Evolutionary conservation across 1,139 yeast species (phyloP).

Genomic region (Candida gigantensis): DNA sequence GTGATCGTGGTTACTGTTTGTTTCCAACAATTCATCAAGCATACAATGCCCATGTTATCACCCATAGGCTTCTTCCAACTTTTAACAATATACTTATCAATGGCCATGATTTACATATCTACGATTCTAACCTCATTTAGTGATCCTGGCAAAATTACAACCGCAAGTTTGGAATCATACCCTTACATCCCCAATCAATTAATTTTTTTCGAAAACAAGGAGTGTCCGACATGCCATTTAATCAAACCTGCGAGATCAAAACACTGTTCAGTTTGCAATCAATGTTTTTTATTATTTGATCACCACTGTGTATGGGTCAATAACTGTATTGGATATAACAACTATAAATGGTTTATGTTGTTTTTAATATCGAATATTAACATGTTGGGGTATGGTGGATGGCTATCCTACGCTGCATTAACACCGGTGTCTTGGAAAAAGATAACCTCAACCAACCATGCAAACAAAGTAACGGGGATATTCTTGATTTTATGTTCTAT

Average conservation of each 20-base stretch:
- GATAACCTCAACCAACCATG: slow-evolving; percentile 28
- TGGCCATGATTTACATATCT: slow-evolving; percentile 35
- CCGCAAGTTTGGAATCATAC: slow-evolving; percentile 18
- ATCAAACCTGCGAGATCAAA: slow-evolving; percentile 84
- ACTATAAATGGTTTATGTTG: slow-evolving; percentile 67
- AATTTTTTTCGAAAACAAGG: slow-evolving; percentile 50
- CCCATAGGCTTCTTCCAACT: slow-evolving; percentile 12
- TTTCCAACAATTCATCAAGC: slow-evolving; percentile 44
- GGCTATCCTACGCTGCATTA: slow-evolving; percentile 36
- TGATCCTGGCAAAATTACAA: slow-evolving; percentile 53
- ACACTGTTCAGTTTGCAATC: slow-evolving; percentile 76
- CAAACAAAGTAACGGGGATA: slow-evolving; percentile 51
- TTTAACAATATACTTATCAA: slow-evolving; percentile 25
- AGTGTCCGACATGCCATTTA: slow-evolving; percentile 60
- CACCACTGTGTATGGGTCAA: slow-evolving; percentile 97
- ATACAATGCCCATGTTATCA: slow-evolving; percentile 35
- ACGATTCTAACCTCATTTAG: slow-evolving; percentile 46
- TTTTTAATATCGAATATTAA: slow-evolving; percentile 59
- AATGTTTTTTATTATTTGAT: slow-evolving; percentile 71
- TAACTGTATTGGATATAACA: slow-evolving; percentile 79
- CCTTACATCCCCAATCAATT: slow-evolving; percentile 44
- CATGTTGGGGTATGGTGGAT: slow-evolving; percentile 63
- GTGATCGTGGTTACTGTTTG: slow-evolving; percentile 45
- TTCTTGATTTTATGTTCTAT: slow-evolving; percentile 54
- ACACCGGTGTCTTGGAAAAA: slow-evolving; percentile 23